These are phyloP conservation scores for Emmonsiellopsis sp. DNA, from an alignment of 2,329 filamentous ascomycete genomes.

Conservation along the genomic window DNA sequence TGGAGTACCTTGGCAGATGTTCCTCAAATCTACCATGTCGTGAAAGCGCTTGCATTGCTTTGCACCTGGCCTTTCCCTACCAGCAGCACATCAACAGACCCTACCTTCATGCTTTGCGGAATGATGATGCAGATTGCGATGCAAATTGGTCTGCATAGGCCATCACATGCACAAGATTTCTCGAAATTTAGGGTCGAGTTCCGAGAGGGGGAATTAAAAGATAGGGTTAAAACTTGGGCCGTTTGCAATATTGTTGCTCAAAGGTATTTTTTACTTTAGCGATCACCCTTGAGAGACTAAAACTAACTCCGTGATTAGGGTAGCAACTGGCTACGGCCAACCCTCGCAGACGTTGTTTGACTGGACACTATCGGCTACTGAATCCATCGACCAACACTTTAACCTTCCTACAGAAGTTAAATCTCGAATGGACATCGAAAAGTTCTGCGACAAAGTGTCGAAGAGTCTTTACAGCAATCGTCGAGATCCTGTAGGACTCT, in stretches of 20 bases:
- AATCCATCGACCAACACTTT: constrained; percentile 37
- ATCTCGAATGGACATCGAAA: constrained; percentile 47
- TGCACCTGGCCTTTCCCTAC: constrained; percentile 59
- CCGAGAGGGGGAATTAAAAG: constrained; percentile 53
- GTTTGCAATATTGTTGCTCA: constrained; percentile 61
- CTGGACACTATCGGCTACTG: constrained; percentile 44
- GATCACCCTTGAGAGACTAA: constrained; percentile 1
- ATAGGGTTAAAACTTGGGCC: constrained; percentile 58
- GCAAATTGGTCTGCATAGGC: constrained; percentile 57
- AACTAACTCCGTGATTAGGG: constrained; percentile 29
- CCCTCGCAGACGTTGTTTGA: constrained; percentile 55
- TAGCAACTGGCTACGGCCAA: constrained; percentile 60
- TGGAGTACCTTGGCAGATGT: constrained; percentile 55
- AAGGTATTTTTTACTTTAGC: constrained; percentile 33
- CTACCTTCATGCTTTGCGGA: constrained; percentile 57
- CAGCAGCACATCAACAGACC: constrained; percentile 54
- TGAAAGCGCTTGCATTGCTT: constrained; percentile 54
- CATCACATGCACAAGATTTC: constrained; percentile 52
- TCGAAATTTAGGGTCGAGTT: constrained; percentile 45
- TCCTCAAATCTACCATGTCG: constrained; percentile 55
- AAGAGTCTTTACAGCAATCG: constrained; percentile 49
- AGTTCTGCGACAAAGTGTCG: constrained; percentile 51
- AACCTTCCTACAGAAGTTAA: constrained; percentile 44
- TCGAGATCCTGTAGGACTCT: constrained; percentile 44
- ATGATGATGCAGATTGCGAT: constrained; percentile 62